Conservation (phyloP, 768 basidiomycete genomes). For the Russula ochroleuca region DNA sequence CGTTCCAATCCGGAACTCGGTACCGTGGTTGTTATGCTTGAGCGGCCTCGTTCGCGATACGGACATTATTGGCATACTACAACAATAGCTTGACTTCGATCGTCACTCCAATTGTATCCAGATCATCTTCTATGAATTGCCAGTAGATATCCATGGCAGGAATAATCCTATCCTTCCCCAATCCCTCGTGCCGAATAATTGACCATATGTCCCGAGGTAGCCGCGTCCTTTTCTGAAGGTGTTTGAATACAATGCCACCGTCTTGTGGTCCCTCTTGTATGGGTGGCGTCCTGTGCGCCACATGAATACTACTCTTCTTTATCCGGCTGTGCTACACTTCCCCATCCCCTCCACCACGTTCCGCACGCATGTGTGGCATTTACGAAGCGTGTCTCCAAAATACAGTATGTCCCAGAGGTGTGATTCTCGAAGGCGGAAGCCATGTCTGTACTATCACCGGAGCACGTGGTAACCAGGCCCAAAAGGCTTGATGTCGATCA, state of each 20-base stretch:
- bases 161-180: background rate
- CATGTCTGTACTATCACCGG: background rate
- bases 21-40: too few species aligned
- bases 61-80: background rate
- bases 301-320: background rate
- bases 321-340: background rate
- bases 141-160: background rate
- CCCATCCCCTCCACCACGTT: background rate
- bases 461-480: background rate
- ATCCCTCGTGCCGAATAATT: background rate
- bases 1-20: too few species aligned
- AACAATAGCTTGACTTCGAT: too few species aligned
- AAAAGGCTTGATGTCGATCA: background rate
- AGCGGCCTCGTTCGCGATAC: too few species aligned
- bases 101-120: background rate
- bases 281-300: background rate
- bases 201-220: background rate
- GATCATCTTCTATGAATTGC: background rate
- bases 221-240: background rate
- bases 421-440: background rate
- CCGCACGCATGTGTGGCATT: background rate
- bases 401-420: background rate
- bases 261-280: background rate
- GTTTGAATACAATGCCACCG: background rate
- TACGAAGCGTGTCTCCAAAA: background rate